Base-by-base conservation (phyloP, 768 basidiomycete genomes). In the Leccinum subgranulosum region DNA sequence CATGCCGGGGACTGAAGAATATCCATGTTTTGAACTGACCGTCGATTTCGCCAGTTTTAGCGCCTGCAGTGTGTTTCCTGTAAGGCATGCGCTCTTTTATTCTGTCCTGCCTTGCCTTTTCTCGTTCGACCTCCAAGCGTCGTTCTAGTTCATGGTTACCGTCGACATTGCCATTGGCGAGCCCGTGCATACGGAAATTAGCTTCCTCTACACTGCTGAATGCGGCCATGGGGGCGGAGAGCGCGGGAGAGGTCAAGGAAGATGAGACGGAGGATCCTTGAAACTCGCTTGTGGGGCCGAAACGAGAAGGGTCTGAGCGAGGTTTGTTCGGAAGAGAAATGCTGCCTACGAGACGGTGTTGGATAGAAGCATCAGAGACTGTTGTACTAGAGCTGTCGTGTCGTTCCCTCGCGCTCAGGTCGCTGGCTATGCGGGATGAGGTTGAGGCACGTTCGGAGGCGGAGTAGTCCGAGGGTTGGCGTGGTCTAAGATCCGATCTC, bases 1-100 rank as follows among this genome's bases (percentile, higher is more conserved):
- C 39, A n/a, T 29, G 36, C 23, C 6, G 3, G 15, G 25, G 21
- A 34, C 12, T 9, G 28, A 8, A 49, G 17, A n/a, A 28, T 39
- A 59, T 47, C 12, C n/a, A 23, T 31, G 28, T 19, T 25, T 41
- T 43, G 54, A n/a, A 74, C 85, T 64, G 71, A 87, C 90, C 90
- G 69, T 95, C 94, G 63, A 96, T 91, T 68, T 94, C 92, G 7
- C 90, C 92, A 48, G 82, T 79, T 68, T 80, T 84, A 45, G 83
- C 76, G 63, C 78, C 83, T 36, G 82, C 80, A 49, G 77, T 82
- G 12, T 69, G 66, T 58, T 75, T 76, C 54, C 84, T 76, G 31
- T 84, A 83, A 34, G 88, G 85, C 28, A 81, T 82, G 67, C 82
- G 85, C 56, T 89, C 86, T 61, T 78, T 79, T 66, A 90, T 86